phyloP scores from a whole-genome alignment of 192 early-diverging fungal genomes.

The Gryganskiella cystojenkinii region DNA sequence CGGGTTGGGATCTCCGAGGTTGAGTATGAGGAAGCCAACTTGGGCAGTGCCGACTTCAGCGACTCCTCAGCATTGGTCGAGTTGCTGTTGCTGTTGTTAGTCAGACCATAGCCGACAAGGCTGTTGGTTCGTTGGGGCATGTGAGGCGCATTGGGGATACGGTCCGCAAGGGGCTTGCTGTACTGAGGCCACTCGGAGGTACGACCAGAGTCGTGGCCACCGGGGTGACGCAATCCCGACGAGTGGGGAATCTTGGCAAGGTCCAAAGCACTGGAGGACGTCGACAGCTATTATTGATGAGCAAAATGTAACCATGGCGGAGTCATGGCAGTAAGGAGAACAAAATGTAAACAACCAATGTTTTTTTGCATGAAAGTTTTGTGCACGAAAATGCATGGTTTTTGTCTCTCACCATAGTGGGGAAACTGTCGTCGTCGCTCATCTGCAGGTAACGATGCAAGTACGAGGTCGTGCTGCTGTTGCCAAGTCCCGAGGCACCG shows the following conservation, averaged over 20 bases:
- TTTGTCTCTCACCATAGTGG: conserved; percentile 46
- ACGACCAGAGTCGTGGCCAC: conserved; percentile 58
- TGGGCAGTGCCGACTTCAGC: conserved; percentile 46
- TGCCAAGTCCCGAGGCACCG: conserved; percentile 21
- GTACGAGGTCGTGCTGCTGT: conserved; percentile 38
- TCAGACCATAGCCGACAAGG: conserved; percentile 35
- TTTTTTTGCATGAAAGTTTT: too few species aligned
- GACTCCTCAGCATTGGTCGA: conserved; percentile 19
- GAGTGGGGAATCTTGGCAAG: conserved; percentile 52
- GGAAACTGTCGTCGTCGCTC: conserved; percentile 58
- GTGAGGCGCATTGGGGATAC: conserved; percentile 24
- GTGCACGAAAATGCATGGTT: too few species aligned
- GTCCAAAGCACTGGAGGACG: conserved; percentile 56
- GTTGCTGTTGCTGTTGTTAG: conserved; percentile 8
- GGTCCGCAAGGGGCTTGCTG: conserved; percentile 37
- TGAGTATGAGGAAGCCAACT: conserved; percentile 57
- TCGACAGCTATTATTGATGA: conserved; percentile 47
- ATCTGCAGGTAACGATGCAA: conserved; percentile 56
- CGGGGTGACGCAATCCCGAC: conserved; percentile 50
- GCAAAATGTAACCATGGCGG: not conserved
- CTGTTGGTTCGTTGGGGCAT: conserved; percentile 51
- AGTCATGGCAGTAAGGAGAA: not conserved
- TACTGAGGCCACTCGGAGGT: conserved; percentile 58
- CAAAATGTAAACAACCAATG: conserved; percentile 3
- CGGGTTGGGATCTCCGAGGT: conserved; percentile 54